Percentiles rank a stretch among this genome's conserved stretches.
Conservation (phyloP, 2,329 filamentous ascomycete genomes). For the Exophiala dermatitidis region DNA sequence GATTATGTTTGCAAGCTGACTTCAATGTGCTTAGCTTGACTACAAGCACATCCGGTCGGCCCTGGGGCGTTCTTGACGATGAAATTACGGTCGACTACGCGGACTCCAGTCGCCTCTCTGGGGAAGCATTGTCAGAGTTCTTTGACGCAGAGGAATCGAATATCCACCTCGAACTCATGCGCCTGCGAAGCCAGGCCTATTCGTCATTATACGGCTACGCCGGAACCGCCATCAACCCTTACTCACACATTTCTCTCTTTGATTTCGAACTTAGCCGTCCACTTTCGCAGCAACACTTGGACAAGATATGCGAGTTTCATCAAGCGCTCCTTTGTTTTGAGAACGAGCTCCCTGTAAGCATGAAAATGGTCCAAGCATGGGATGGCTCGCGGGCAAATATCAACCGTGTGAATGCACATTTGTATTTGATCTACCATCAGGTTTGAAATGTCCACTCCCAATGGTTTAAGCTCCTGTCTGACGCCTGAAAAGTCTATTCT, state of each 20-base stretch:
- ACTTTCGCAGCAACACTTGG: slow-evolving; percentile 15
- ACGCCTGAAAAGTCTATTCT: slow-evolving; percentile 8
- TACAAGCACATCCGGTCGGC: slow-evolving; percentile 10
- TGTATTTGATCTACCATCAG: slow-evolving; percentile 18
- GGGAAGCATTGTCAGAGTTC: slow-evolving; percentile 12
- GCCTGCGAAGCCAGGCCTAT: slow-evolving; percentile 12
- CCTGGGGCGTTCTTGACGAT: slow-evolving; percentile 16
- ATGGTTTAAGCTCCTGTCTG: neutral
- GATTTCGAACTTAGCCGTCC: slow-evolving; percentile 9
- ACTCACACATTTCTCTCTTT: slow-evolving; percentile 16
- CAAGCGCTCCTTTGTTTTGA: slow-evolving; percentile 9
- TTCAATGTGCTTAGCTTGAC: slow-evolving; percentile 2
- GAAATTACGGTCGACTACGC: slow-evolving; percentile 16
- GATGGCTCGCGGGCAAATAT: slow-evolving; percentile 9
- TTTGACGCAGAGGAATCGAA: slow-evolving; percentile 14
- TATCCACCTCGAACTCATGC: slow-evolving; percentile 16
- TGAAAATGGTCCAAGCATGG: slow-evolving; percentile 10
- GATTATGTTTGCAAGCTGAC: neutral
- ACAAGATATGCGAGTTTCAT: slow-evolving; percentile 18
- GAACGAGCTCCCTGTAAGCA: slow-evolving; percentile 2
- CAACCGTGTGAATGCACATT: slow-evolving; percentile 10
- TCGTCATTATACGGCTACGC: slow-evolving; percentile 17
- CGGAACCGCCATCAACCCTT: slow-evolving; percentile 16
- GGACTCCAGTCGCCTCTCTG: slow-evolving; percentile 13
- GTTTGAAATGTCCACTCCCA: neutral